Conservation (phyloP, 495 filamentous ascomycete species). For the Talaromyces trachyspermus region DNA sequence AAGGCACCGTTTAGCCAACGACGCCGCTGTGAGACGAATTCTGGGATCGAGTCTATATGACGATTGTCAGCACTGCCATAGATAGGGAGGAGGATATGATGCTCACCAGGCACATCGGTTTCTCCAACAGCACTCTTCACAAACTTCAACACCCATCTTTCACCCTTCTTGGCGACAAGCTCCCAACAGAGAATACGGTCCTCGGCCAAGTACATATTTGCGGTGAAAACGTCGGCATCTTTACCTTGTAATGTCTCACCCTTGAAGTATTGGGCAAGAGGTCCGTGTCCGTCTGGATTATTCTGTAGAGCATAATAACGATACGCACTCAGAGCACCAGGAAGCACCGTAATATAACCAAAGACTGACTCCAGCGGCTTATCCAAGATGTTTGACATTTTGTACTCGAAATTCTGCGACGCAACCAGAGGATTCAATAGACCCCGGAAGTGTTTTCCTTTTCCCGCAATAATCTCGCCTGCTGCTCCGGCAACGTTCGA, state of each 20-base stretch:
- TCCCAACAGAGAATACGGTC: slow-evolving; percentile 99
- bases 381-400: slow-evolving; percentile 98
- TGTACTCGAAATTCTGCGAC: slow-evolving; percentile 99
- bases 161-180: slow-evolving; percentile 88
- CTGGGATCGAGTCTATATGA: slow-evolving; percentile 47
- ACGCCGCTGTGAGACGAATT: slow-evolving; percentile 92
- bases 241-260: slow-evolving; percentile 95
- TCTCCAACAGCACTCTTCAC: slow-evolving; percentile 93
- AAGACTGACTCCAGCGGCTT: slow-evolving; percentile 97
- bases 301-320: slow-evolving; percentile 96
- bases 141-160: slow-evolving; percentile 96
- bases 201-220: slow-evolving; percentile 98
- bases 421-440: slow-evolving; percentile 93
- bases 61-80: neutral
- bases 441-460: slow-evolving; percentile 72
- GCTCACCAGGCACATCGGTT: slow-evolving; percentile 89
- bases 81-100: neutral
- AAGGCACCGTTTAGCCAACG: slow-evolving; percentile 98
- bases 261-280: slow-evolving; percentile 98
- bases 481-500: slow-evolving; percentile 94
- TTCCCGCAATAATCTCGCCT: slow-evolving; percentile 95
- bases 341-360: slow-evolving; percentile 94
- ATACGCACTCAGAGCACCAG: slow-evolving; percentile 91
- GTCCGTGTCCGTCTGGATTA: slow-evolving; percentile 89
- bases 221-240: slow-evolving; percentile 96